Conservation (phyloP, 1,284 basidiomycete species). For the Trichosporon coremiiforme region DNA sequence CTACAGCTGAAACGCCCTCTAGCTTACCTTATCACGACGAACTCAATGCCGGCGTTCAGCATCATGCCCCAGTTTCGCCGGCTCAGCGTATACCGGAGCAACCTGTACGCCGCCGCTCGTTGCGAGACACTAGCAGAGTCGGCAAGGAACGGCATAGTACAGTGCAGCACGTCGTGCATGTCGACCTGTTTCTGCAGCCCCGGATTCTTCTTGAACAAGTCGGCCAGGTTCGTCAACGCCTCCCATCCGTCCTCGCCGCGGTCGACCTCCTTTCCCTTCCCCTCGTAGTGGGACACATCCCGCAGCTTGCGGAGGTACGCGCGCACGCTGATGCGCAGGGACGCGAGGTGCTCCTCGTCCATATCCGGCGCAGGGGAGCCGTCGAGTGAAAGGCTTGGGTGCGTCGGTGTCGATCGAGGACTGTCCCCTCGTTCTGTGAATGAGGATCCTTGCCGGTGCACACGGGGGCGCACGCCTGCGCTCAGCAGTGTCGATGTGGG, state of each 20-base stretch:
- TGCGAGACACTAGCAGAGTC: conserved; percentile 73
- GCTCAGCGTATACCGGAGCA: conserved; percentile 78
- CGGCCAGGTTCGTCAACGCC: conserved; percentile 67
- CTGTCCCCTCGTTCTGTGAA: conserved; percentile 17
- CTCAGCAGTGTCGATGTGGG: conserved; percentile 36
- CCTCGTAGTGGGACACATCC: conserved; percentile 33
- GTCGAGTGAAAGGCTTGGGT: not conserved
- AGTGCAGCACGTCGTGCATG: conserved; percentile 70
- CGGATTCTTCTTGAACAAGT: conserved; percentile 71
- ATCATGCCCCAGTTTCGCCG: conserved; percentile 57
- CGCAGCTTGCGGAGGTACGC: conserved; percentile 30
- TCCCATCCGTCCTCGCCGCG: conserved; percentile 41
- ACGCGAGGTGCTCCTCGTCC: conserved; percentile 37
- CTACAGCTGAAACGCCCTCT: not conserved
- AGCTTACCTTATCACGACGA: conserved; percentile 79
- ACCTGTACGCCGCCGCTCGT: conserved; percentile 82
- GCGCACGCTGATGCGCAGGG: conserved; percentile 34
- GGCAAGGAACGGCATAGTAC: conserved; percentile 72
- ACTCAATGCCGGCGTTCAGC: conserved; percentile 66
- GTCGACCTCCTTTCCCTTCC: conserved; percentile 38
- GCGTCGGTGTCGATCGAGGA: conserved; percentile 25
- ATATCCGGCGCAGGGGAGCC: conserved; percentile 23
- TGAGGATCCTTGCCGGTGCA: conserved; percentile 34
- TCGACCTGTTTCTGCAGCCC: conserved; percentile 76
- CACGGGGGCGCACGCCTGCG: conserved; percentile 38